These are phyloP conservation scores for Penicillium daleae DNA, from an alignment of 495 filamentous ascomycete genomes.

Conservation along the genomic window DNA sequence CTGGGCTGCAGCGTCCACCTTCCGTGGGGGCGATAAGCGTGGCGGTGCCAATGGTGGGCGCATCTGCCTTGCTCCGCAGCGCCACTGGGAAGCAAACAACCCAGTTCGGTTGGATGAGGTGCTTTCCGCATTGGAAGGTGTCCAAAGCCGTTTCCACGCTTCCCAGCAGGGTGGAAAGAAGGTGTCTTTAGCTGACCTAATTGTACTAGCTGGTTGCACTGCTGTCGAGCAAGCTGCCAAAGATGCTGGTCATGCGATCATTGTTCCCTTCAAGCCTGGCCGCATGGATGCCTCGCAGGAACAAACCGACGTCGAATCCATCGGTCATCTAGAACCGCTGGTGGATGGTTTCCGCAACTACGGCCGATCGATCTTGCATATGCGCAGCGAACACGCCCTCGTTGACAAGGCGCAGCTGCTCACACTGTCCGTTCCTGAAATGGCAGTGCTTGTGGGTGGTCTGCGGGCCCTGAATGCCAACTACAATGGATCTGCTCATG, in stretches of 20 bases:
- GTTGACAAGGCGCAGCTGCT: constrained; percentile 72
- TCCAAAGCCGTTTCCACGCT: constrained; percentile 65
- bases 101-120: constrained; percentile 60
- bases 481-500: constrained; percentile 63
- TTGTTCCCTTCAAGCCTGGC: constrained; percentile 50
- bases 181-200: constrained; percentile 71
- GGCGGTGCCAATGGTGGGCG: constrained; percentile 76
- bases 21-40: constrained; percentile 76
- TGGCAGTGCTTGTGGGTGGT: constrained; percentile 71
- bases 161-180: constrained; percentile 58
- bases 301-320: constrained; percentile 65
- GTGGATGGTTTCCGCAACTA: constrained; percentile 78
- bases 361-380: constrained; percentile 58
- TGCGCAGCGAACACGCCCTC: constrained; percentile 65
- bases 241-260: too few species aligned
- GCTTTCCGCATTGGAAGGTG: constrained; percentile 57
- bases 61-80: constrained; percentile 72
- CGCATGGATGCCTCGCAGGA: constrained; percentile 61
- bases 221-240: constrained; percentile 50
- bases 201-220: constrained; percentile 62
- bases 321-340: constrained; percentile 61
- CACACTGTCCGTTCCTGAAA: constrained; percentile 66
- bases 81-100: constrained; percentile 70
- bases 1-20: constrained; percentile 72
- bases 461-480: constrained; percentile 67